Percentiles rank a stretch among this genome's conserved stretches.
phyloP scores from a whole-genome alignment of 331 rosid species.

The Phaseolus coccineus region DNA sequence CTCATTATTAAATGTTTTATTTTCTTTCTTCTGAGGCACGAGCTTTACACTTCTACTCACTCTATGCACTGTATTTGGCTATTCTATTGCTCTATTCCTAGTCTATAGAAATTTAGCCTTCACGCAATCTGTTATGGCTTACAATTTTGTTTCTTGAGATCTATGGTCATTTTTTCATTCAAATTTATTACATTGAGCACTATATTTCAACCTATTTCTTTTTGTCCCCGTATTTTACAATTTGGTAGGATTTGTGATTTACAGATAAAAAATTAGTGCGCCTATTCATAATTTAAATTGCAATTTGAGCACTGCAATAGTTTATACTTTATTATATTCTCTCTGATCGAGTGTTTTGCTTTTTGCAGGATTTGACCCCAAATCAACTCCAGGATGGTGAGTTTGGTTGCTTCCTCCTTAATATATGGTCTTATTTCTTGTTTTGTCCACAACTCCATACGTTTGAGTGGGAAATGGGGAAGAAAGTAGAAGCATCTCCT shows the following conservation, averaged over 20 bases:
- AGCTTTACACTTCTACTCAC: too few relatives aligned
- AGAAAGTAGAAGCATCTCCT: slow-evolving; percentile 18
- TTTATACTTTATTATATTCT: slow-evolving; percentile 4
- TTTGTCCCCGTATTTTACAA: not conserved
- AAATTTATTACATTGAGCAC: not conserved
- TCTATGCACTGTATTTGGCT: too few relatives aligned
- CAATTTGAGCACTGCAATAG: not conserved
- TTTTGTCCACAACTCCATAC: not conserved
- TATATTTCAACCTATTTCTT: not conserved
- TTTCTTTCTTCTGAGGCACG: too few relatives aligned
- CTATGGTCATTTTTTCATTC: not conserved
- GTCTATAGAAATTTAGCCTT: too few relatives aligned
- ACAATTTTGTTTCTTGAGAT: too few relatives aligned
- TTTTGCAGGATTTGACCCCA: slow-evolving; percentile 90
- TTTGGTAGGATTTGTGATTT: not conserved
- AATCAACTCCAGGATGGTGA: slow-evolving; percentile 91
- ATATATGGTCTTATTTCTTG: not conserved
- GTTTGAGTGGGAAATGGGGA: slow-evolving; percentile 19
- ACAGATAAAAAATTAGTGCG: not conserved
- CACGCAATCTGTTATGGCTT: too few relatives aligned
- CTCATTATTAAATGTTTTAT: too few relatives aligned
- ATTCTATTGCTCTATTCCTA: too few relatives aligned
- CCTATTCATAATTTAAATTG: not conserved
- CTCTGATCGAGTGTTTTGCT: slow-evolving; percentile 40
- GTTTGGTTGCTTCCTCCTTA: slow-evolving; percentile 40